A percentile compares a stretch with the other conserved stretches of the same genome.
Conservation (phyloP, 2,329 filamentous ascomycete genomes). For the Colletotrichum navitas region DNA sequence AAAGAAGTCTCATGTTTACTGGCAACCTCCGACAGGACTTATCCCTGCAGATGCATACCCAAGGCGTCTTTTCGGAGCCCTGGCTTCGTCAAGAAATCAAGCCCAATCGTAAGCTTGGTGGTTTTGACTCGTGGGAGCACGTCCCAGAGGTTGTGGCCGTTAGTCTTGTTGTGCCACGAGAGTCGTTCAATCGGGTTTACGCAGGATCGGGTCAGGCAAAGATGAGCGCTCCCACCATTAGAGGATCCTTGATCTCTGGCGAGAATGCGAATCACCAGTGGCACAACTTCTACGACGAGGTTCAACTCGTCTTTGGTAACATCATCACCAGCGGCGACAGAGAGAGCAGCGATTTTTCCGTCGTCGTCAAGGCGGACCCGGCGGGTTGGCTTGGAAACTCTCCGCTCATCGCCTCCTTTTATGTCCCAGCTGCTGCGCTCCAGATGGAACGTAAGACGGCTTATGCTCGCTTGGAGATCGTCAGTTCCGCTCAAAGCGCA, state of each 20-base stretch:
- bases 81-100: conserved; percentile 47
- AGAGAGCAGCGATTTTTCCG: conserved; percentile 49
- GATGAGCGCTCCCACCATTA: conserved; percentile 47
- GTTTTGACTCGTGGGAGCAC: conserved; percentile 54
- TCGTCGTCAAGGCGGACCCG: conserved; percentile 52
- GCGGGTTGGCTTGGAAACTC: conserved; percentile 54
- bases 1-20: conserved; percentile 48
- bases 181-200: conserved; percentile 48
- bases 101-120: conserved; percentile 43
- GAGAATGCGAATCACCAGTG: conserved; percentile 46
- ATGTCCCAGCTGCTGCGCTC: conserved; percentile 53
- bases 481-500: conserved; percentile 45
- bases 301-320: conserved; percentile 58
- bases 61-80: conserved; percentile 50
- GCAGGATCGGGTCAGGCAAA: conserved; percentile 38
- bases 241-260: conserved; percentile 49
- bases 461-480: conserved; percentile 51
- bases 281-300: conserved; percentile 54
- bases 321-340: conserved; percentile 46
- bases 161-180: conserved; percentile 52
- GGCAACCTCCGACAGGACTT: conserved; percentile 54
- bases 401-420: conserved; percentile 57
- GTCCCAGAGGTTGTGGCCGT: conserved; percentile 54
- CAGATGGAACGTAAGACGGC: conserved; percentile 50
- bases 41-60: conserved; percentile 52